Base-by-base conservation (phyloP, 805 yeast genomes). In the Metschnikowia santaceciliae region DNA sequence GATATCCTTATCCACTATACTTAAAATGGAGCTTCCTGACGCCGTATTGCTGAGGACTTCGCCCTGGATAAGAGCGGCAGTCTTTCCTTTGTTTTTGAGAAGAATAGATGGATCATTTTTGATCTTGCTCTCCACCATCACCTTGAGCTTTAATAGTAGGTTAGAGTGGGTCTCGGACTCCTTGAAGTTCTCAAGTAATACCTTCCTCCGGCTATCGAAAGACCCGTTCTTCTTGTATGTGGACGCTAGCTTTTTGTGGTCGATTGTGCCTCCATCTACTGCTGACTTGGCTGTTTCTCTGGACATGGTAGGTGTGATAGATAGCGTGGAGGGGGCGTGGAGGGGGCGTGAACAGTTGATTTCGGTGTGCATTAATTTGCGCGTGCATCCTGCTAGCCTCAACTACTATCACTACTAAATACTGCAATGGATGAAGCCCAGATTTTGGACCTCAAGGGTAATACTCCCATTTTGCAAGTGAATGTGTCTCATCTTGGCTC, bases 51-150 rank as follows among this genome's bases (percentile, higher is more conserved):
- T 60, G 48, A 77, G 69, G 42, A 79, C 71, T 34, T 75, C 77
- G 1, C 83, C 80, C 55, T 79, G 83, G 2, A 80, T 74, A 51
- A 79, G 60, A 0, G 83, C 83, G 0, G 76, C 77, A 60, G 77
- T 67, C 44, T 73, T 77, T 2, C 82, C 83, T 48, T 70, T 75
- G 61, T 79, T 80, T 57, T 77, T 71, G 54, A 70, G 61, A 19
- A 80, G 60, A 15, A 80, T 70, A 17, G 71, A 62, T 1, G 83
- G 83, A 54, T 80, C 81, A 34, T 71, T 66, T 42, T 71, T 67
- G 22, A 79, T 73, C 54, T 78, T 79, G 39, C 66, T 61, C 50
- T 76, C 80, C 3, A 80, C 72, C 61, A 79, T 61, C 23, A 74
- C 58, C 43, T 70, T 67, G 39, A 79, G 59, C 51, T 76, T 68